A percentile compares a stretch with the other conserved stretches of the same genome.
These are phyloP conservation scores for Cordyceps tenuipes DNA, from an alignment of 2,329 filamentous ascomycete genomes.

Conservation along the genomic window DNA sequence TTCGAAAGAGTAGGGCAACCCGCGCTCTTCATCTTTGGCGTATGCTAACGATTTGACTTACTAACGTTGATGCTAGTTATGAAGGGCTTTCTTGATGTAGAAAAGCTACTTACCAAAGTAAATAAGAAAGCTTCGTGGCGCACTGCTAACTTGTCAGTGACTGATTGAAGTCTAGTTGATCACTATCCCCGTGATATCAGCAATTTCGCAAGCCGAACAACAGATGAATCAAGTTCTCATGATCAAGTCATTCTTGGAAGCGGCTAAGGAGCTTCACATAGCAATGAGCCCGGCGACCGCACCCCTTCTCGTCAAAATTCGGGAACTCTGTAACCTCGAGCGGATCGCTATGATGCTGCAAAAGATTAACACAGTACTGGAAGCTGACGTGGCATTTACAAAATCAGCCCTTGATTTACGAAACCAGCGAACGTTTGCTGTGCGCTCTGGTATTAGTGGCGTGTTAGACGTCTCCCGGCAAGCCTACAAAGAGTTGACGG, in stretches of 20 bases:
- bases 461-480: slow-evolving; percentile 82
- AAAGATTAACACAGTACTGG: slow-evolving; percentile 63
- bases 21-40: not conserved
- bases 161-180: slow-evolving; percentile 50
- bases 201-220: slow-evolving; percentile 64
- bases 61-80: slow-evolving; percentile 42
- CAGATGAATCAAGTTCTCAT: slow-evolving; percentile 80
- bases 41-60: not conserved
- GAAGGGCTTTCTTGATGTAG: slow-evolving; percentile 67
- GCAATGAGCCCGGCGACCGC: slow-evolving; percentile 58
- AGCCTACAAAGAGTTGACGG: slow-evolving; percentile 80
- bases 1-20: slow-evolving; percentile 52
- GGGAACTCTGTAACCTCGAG: slow-evolving; percentile 58
- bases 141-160: not conserved
- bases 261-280: slow-evolving; percentile 58
- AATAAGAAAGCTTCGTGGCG: not conserved
- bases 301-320: slow-evolving; percentile 57
- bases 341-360: slow-evolving; percentile 52
- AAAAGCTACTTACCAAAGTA: slow-evolving; percentile 70
- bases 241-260: slow-evolving; percentile 71
- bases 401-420: slow-evolving; percentile 74
- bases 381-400: slow-evolving; percentile 72
- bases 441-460: slow-evolving; percentile 76
- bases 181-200: slow-evolving; percentile 58
- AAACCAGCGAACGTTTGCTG: slow-evolving; percentile 84